Conservation (phyloP, 352 stramenopile genomes). For the Pythium guiyangense region DNA sequence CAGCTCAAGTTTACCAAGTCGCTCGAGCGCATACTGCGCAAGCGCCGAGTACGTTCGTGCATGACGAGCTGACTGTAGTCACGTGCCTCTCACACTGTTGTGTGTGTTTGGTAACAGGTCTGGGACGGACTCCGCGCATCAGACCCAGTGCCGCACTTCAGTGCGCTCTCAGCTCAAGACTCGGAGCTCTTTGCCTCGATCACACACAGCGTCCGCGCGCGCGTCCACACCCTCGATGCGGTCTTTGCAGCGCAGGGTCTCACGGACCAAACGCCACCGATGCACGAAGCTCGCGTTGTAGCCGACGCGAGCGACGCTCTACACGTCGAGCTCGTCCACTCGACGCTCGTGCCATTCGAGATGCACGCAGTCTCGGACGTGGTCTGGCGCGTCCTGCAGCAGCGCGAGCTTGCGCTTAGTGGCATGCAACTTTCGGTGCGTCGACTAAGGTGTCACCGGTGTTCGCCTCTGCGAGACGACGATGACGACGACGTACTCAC, state of each 20-base stretch:
- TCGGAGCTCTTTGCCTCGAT: conserved; percentile 5
- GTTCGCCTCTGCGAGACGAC: too few species aligned
- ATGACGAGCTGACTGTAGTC: neutral
- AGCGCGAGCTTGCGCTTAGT: conserved; percentile 1
- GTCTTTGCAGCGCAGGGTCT: conserved; percentile 1
- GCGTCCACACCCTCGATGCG: neutral
- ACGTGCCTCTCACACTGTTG: neutral
- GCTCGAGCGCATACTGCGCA: conserved; percentile 10
- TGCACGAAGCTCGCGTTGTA: neutral
- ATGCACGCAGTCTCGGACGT: neutral
- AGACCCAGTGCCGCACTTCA: conserved; percentile 1
- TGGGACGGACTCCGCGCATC: conserved; percentile 3
- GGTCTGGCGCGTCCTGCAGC: conserved; percentile 6
- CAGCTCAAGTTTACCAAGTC: conserved; percentile 13
- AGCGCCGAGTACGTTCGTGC: conserved; percentile 2
- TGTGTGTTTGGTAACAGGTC: neutral
- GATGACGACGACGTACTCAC: too few species aligned
- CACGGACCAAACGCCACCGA: neutral
- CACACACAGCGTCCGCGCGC: neutral
- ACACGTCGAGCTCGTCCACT: conserved; percentile 5
- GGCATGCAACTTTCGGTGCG: neutral
- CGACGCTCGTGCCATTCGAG: neutral
- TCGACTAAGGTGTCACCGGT: neutral
- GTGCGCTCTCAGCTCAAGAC: conserved; percentile 1
- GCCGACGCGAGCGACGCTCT: neutral